These are phyloP conservation scores for Erysimum cheiranthoides DNA, from an alignment of 345 rosid genomes.

Conservation along the genomic window DNA sequence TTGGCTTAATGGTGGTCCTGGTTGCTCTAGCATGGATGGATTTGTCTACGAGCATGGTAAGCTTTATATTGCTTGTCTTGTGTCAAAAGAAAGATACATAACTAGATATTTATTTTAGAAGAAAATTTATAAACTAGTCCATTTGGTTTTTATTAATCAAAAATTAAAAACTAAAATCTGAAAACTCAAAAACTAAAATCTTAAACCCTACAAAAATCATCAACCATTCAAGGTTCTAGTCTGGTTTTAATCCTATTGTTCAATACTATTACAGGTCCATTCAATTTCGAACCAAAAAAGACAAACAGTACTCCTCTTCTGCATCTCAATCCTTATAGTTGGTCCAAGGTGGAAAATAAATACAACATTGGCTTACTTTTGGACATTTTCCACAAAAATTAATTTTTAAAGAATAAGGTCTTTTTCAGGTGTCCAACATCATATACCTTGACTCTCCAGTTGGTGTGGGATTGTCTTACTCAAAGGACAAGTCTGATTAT, in stretches of 20 bases:
- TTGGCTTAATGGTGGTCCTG: constrained; percentile 99
- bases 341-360: constrained; percentile 79
- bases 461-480: constrained; percentile 88
- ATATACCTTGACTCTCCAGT: constrained; percentile 89
- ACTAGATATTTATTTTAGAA: not conserved
- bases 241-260: not conserved
- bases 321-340: constrained; percentile 79
- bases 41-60: constrained; percentile 88
- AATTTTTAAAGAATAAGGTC: not conserved
- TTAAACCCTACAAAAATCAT: not conserved
- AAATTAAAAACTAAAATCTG: not conserved
- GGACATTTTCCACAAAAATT: not conserved
- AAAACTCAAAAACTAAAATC: not conserved
- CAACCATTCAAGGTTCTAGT: not conserved
- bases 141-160: not conserved
- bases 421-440: constrained; percentile 71
- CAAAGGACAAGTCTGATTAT: constrained; percentile 63
- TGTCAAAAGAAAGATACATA: not conserved
- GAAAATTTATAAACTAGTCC: not conserved
- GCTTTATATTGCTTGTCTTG: not conserved
- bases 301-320: constrained; percentile 52
- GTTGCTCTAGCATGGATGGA: constrained; percentile 96
- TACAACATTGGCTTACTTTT: not conserved
- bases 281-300: constrained; percentile 66
- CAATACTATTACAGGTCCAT: constrained; percentile 66